Evolutionary conservation across 1,284 basidiomycete species (phyloP).

Genomic region (Chiua sp.): DNA sequence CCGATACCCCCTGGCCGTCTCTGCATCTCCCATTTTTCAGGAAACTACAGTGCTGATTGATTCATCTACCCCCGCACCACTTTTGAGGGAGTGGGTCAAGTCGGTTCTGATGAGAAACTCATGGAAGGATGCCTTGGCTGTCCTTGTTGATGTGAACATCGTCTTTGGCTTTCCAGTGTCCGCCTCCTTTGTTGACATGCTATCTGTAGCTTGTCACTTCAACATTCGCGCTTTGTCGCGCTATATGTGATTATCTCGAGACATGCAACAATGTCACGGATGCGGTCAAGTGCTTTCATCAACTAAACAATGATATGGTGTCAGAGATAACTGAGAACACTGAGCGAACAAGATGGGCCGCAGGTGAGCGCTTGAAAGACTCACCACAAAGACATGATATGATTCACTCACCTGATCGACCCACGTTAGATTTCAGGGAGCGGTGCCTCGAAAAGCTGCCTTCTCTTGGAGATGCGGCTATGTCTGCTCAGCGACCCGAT

Average conservation of each 20-base stretch:
- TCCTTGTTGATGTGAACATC: not conserved
- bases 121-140: not conserved
- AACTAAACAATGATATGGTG: not conserved
- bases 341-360: not conserved
- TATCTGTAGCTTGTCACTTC: not conserved
- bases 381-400: too few relatives aligned
- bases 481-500: not conserved
- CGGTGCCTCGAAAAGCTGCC: too few relatives aligned
- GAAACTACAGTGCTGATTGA: not conserved
- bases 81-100: not conserved
- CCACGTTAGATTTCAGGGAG: too few relatives aligned
- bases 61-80: not conserved
- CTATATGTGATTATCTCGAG: not conserved
- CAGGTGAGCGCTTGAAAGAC: not conserved
- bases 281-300: not conserved
- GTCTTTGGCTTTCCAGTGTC: too few relatives aligned
- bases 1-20: not conserved
- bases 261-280: not conserved
- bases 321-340: not conserved
- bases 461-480: too few relatives aligned
- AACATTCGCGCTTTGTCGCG: not conserved
- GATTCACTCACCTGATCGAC: too few relatives aligned
- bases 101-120: not conserved
- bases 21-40: too few relatives aligned
- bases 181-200: not conserved